phyloP scores from a whole-genome alignment of 192 early-diverging fungal species.

The Mortierella antarctica region DNA sequence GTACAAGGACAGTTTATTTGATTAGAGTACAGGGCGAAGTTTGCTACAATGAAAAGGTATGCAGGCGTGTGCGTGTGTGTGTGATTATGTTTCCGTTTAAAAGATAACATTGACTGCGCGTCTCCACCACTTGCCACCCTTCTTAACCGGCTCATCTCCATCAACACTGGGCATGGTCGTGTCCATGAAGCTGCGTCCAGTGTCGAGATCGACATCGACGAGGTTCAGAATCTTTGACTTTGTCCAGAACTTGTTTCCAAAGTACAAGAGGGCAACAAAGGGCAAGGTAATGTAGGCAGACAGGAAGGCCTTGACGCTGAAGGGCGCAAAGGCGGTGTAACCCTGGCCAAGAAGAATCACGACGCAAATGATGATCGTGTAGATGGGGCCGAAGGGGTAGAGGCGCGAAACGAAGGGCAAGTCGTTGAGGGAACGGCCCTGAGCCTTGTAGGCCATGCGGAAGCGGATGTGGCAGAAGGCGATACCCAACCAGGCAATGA shows the following conservation, averaged over 20 bases:
- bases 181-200: slow-evolving; percentile 40
- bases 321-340: slow-evolving; percentile 65
- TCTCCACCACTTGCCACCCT: no score
- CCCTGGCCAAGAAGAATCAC: slow-evolving; percentile 71
- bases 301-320: slow-evolving; percentile 62
- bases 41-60: no score
- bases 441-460: slow-evolving; percentile 77
- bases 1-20: no score
- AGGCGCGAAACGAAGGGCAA: slow-evolving; percentile 75
- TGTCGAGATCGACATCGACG: slow-evolving; percentile 64
- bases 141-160: background rate
- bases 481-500: slow-evolving; percentile 86
- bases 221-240: slow-evolving; percentile 67
- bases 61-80: no score
- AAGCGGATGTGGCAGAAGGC: slow-evolving; percentile 81
- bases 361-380: slow-evolving; percentile 67
- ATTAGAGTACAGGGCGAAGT: no score
- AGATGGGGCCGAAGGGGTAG: slow-evolving; percentile 65
- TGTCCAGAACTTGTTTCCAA: slow-evolving; percentile 70
- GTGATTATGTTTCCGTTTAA: no score
- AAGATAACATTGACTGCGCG: no score
- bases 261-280: slow-evolving; percentile 67
- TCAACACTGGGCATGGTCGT: slow-evolving; percentile 27
- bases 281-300: slow-evolving; percentile 69
- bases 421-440: slow-evolving; percentile 66